Evolutionary conservation across 208 protist species (phyloP), one percentile per base, ranked within the genome.

Genomic region (Wallacemonas sp.): DNA sequence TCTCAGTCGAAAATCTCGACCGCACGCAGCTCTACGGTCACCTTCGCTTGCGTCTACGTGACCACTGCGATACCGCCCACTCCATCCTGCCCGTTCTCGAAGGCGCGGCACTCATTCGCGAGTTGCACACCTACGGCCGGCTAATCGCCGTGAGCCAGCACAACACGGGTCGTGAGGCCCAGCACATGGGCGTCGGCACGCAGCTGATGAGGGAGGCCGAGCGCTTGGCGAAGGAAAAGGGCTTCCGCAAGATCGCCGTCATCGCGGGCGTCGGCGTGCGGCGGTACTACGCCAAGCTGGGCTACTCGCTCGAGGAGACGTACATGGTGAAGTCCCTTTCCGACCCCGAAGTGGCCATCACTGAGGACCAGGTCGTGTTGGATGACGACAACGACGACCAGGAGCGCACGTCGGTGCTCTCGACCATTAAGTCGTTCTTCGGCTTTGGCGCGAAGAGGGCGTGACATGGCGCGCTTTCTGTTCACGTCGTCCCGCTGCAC

Each of bases 181-280:
- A 99, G 83, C 97, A 99, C 79, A 85, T 98, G 55, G 98, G 98
- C 29, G 98, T 98, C 50, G 98, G 98, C 30, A 98, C 97, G 34
- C 76, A 98, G 44, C 85, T 99, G 19, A 99, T 99, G 98, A 85
- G 89, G 19, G 97, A 99, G 77, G 98, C 98, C 0, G 98, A 99
- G 77, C 65, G 87, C 12, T 98, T 99, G 27, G 94, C 98, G 0
- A 3, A 53, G 32, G 91, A 94, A 63, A 89, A 94, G 41, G 93
- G 96, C 15, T 97, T 89, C 39, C 34, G 17, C 4, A 97, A 93
- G 32, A 75, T 98, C 3, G 97, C 97, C 19, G 98, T 99, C 17
- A 99, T 99, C 75, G 77, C 86, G 22, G 98, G 98, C 48, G 97
- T 99, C 22, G 98, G 98, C 22, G 99, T 98, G 17, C 84, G 98